phyloP scores from a whole-genome alignment of 1,139 yeast genomes.

The Eremothecium coryli region DNA sequence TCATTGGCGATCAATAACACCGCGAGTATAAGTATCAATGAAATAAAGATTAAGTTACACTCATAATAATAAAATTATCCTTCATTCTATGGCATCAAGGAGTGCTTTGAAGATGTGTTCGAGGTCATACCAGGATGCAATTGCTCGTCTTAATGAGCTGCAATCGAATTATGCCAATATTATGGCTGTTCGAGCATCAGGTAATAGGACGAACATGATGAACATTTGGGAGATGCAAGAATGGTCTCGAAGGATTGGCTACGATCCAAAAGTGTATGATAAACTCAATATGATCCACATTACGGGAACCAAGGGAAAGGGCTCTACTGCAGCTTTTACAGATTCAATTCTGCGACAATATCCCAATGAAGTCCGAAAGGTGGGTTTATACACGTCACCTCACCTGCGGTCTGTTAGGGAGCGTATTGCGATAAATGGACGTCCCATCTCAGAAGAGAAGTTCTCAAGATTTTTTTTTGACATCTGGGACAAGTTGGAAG shows the following conservation, averaged over 20 bases:
- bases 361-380: constrained; percentile 35
- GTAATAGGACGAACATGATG: constrained; percentile 57
- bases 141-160: constrained; percentile 69
- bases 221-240: constrained; percentile 84
- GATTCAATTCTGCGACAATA: constrained; percentile 72
- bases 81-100: not conserved
- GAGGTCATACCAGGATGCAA: constrained; percentile 53
- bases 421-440: constrained; percentile 78
- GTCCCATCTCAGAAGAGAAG: constrained; percentile 68
- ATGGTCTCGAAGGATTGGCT: constrained; percentile 84
- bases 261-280: constrained; percentile 59
- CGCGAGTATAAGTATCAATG: too few relatives aligned
- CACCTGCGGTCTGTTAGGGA: constrained; percentile 91
- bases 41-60: too few relatives aligned
- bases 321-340: constrained; percentile 93
- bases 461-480: constrained; percentile 88
- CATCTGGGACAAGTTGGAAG: constrained; percentile 74
- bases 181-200: constrained; percentile 69
- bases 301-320: constrained; percentile 98
- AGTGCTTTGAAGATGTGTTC: constrained; percentile 1
- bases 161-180: constrained; percentile 89
- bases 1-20: too few relatives aligned
- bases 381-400: constrained; percentile 92
- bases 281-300: constrained; percentile 75
- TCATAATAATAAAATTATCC: too few relatives aligned